Evolutionary conservation across 306 rosid species (phyloP).

Genomic region (Vigna unguiculata): DNA sequence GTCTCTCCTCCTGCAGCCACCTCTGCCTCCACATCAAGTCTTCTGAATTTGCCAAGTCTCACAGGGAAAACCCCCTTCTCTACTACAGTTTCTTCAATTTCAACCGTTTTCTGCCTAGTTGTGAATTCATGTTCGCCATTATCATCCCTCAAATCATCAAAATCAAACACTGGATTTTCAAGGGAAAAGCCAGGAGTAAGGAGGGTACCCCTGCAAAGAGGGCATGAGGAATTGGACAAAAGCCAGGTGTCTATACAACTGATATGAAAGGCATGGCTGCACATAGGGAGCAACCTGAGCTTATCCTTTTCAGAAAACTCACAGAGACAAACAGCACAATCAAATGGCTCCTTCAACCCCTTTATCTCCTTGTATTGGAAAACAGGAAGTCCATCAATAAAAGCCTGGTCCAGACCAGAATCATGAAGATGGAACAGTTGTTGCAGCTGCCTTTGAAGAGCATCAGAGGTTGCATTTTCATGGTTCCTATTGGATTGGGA

Average conservation of each 20-base stretch:
- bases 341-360: conserved; percentile 83
- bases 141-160: conserved; percentile 70
- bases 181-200: conserved; percentile 59
- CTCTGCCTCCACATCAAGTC: conserved; percentile 55
- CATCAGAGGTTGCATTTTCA: conserved; percentile 73
- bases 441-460: conserved; percentile 84
- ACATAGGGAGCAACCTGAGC: conserved; percentile 85
- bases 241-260: conserved; percentile 93
- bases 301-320: conserved; percentile 82
- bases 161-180: conserved; percentile 74
- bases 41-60: conserved; percentile 79
- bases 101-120: conserved; percentile 56
- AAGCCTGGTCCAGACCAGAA: conserved; percentile 89
- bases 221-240: conserved; percentile 82
- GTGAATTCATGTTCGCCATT: conserved; percentile 54
- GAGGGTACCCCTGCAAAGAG: conserved; percentile 83
- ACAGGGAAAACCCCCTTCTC: conserved; percentile 76
- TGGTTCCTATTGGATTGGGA: conserved; percentile 67
- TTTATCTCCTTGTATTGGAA: conserved; percentile 77
- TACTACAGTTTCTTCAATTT: conserved; percentile 66
- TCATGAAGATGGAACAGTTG: conserved; percentile 91
- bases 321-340: conserved; percentile 83
- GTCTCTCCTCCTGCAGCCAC: conserved; percentile 68
- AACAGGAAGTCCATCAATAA: conserved; percentile 87
- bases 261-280: conserved; percentile 89